Evolutionary conservation across 2,329 filamentous ascomycete species (phyloP).

Genomic region (Colletotrichum melonis): DNA sequence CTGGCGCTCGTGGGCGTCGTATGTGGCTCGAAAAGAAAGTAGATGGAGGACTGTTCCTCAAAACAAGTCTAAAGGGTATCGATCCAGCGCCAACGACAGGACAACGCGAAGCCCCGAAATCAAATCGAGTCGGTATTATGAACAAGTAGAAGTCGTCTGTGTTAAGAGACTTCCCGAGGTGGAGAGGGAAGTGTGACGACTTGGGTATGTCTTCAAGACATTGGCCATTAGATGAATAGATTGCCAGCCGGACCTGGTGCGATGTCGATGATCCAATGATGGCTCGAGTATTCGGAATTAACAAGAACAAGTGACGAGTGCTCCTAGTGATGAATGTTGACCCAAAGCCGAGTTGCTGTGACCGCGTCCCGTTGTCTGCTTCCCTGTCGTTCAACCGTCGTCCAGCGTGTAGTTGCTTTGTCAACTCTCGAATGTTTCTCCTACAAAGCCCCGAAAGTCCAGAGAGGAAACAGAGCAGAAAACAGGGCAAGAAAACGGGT

Average conservation of each 20-base stretch:
- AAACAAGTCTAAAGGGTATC: slow-evolving; percentile 16
- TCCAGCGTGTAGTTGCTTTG: not conserved
- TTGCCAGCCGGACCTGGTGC: slow-evolving; percentile 2
- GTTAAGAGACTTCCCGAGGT: slow-evolving; percentile 17
- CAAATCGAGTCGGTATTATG: slow-evolving; percentile 7
- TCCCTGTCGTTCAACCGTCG: not conserved
- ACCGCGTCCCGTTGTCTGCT: not conserved
- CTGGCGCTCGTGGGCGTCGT: not conserved
- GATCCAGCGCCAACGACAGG: not conserved
- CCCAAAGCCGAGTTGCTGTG: not conserved
- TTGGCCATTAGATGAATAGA: slow-evolving; percentile 30
- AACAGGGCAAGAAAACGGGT: not conserved
- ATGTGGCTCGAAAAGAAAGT: not conserved
- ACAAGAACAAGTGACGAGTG: not conserved
- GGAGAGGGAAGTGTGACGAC: slow-evolving; percentile 18
- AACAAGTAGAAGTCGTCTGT: not conserved
- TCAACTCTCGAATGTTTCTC: slow-evolving; percentile 1
- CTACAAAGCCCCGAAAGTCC: not conserved
- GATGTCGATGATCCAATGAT: slow-evolving; percentile 10
- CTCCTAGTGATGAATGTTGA: not conserved
- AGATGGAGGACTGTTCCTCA: not conserved
- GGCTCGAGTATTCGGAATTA: slow-evolving; percentile 1
- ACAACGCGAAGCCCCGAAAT: not conserved
- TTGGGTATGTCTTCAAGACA: slow-evolving; percentile 13
- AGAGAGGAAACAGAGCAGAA: slow-evolving; percentile 1